Conservation (phyloP, 148 eudicot species). For the Rheum nobile region DNA sequence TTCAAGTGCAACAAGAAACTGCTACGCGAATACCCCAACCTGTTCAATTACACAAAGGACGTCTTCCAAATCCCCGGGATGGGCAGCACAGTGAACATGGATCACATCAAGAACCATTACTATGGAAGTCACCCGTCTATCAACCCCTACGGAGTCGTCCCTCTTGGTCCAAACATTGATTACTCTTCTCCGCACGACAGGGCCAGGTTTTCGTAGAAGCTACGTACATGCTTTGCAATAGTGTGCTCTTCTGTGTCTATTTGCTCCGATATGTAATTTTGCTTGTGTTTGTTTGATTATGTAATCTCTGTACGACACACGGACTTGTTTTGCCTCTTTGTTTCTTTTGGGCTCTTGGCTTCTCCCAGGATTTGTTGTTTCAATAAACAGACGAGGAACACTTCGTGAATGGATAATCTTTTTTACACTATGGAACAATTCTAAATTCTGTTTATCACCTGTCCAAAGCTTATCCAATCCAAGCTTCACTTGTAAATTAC, state of each 20-base stretch:
- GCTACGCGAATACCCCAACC: slow-evolving; percentile 62
- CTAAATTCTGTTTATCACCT: too few relatives aligned
- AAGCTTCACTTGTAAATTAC: too few relatives aligned
- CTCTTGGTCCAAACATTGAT: slow-evolving; percentile 63
- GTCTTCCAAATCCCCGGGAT: slow-evolving; percentile 68
- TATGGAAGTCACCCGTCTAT: slow-evolving; percentile 67
- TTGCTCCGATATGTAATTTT: background rate
- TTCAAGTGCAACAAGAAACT: slow-evolving; percentile 88
- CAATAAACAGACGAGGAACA: background rate
- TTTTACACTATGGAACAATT: too few relatives aligned
- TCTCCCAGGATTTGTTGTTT: background rate
- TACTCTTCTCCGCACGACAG: slow-evolving; percentile 65
- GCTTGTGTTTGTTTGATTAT: background rate
- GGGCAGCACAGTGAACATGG: slow-evolving; percentile 67
- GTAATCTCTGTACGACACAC: background rate
- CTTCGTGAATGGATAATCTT: too few relatives aligned
- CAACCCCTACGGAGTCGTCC: slow-evolving; percentile 71
- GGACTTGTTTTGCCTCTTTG: background rate
- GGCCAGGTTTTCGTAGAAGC: slow-evolving; percentile 22
- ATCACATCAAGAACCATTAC: slow-evolving; percentile 77
- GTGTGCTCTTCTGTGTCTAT: background rate
- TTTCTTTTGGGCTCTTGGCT: background rate
- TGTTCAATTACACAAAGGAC: slow-evolving; percentile 82
- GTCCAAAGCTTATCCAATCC: too few relatives aligned
- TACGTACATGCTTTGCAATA: too few relatives aligned